Evolutionary conservation across 1,284 basidiomycete genomes (phyloP), one percentile per base, ranked within the genome.

Genomic region (Boletus holoroseus): DNA sequence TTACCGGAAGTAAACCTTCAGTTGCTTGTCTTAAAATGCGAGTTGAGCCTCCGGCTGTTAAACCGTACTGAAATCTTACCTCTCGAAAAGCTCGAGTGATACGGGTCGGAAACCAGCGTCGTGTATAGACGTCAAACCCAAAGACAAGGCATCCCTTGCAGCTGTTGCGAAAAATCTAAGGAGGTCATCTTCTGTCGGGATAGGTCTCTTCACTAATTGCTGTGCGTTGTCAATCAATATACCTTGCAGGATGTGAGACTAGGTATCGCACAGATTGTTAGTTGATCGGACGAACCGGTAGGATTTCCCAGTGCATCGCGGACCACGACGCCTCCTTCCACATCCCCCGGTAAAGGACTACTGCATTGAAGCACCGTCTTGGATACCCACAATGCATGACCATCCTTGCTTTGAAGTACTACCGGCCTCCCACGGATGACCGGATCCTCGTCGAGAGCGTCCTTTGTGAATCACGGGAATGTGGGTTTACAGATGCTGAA

Each of bases 371-470:
- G 70, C 2, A 85, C 76, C 40, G 67, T 73, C 15, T 72, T 68
- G 15, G 88, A 91, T 5, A 93, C 82, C 93, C 93, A 96, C 4
- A 90, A 72, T 0, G 91, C 91, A 68, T 95, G 93, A 7, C 87
- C 85, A 65, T 96, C 93, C 56, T 94, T 90, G 64, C 89, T 83
- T 58, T 88, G 82, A 13, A 94, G 75, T 9, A 86, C 73, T 42
- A 94, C 81, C 0, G 80, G 82, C 16, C 88, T 77, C 15, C 82
- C 85, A 46, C 71, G 70, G 22, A 94, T 73, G 11, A 86, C 60
- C 5, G 81, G 77, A 54, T 91, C 88, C 1, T 68, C 68, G 31
- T 92, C 89, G 2, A 94, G 72, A 59, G 88, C 85, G 4, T 74
- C 76, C 90, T 92, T 47, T 24, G 5, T 3, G 13, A 11, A 22